Evolutionary conservation across 148 eudicot species (phyloP), one percentile per base, ranked within the genome.

Genomic region (Chenopodium album): DNA sequence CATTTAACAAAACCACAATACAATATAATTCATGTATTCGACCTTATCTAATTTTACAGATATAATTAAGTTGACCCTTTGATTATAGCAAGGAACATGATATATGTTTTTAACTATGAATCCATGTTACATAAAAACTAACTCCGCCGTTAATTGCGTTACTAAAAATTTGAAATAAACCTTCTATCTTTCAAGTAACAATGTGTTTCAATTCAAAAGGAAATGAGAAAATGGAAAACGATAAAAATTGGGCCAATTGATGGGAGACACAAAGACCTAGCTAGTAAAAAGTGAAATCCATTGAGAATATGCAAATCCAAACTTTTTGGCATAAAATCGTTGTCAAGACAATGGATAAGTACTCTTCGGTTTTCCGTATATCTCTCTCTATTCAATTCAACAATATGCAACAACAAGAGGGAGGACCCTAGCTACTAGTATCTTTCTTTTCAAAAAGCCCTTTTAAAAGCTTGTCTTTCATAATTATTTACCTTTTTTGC

Each of bases 321-420:
- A 62, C 78, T 74, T 81, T 78, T 66, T 81, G 63, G 78, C 73
- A 75, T 74, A 28, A 9, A 31, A 69, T 80, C 83, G 71, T 80
- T 81, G 60, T 74, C 83, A 72, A 63, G 29, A 29, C 23, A 74
- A 3, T 56, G 22, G 62, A 56, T 56, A 56, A 56, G 73, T 69
- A 32, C 46, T 81, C 48, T n/a, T 81, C 29, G n/a, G 3, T 9
- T 65, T 72, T 76, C 72, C 83, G 67, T 76, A 81, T 31, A 73
- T 64, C 65, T 71, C 26, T 37, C 44, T 41, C 54, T 64, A 20
- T 69, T 48, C 69, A 23, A 66, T 52, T 52, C 34, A 23, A 66
- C 28, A 66, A 66, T 26, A 9, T 7, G 11, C 9, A 26, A 66
- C 9, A 26, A 66, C 4, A 56, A 19, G 22, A 41, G 34, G 71